These are phyloP conservation scores for Fusarium metavorans DNA, from an alignment of 2,329 filamentous ascomycete species.

Conservation along the genomic window DNA sequence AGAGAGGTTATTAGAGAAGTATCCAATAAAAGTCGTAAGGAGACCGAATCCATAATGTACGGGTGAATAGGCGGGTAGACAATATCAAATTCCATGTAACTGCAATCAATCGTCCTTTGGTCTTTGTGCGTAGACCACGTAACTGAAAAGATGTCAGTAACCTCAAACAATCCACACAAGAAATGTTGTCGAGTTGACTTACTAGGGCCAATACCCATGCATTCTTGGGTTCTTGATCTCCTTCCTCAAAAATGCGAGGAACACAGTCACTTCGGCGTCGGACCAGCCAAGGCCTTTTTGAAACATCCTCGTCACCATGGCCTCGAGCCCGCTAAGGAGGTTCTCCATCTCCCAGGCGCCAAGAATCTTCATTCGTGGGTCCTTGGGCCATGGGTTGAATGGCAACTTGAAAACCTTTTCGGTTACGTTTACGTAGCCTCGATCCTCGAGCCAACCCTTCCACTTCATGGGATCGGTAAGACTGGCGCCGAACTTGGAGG, in stretches of 20 bases:
- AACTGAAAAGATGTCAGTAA: background rate
- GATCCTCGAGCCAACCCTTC: slow-evolving; percentile 55
- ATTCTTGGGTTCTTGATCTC: slow-evolving; percentile 37
- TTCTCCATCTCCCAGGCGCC: slow-evolving; percentile 50
- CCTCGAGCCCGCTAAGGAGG: slow-evolving; percentile 41
- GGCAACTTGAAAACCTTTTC: slow-evolving; percentile 61
- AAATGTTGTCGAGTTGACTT: slow-evolving; percentile 3
- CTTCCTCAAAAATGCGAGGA: slow-evolving; percentile 35
- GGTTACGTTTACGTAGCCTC: slow-evolving; percentile 63
- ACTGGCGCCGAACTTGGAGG: slow-evolving; percentile 44
- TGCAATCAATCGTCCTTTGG: background rate
- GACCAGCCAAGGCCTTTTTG: slow-evolving; percentile 44
- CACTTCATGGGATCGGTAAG: slow-evolving; percentile 44
- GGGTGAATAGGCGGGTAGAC: background rate
- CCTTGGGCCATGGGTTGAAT: slow-evolving; percentile 62
- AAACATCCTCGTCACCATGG: slow-evolving; percentile 48
- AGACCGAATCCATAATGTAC: background rate
- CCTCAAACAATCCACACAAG: background rate
- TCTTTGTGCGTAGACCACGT: slow-evolving; percentile 21
- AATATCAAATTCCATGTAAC: background rate
- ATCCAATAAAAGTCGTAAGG: background rate
- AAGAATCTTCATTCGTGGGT: slow-evolving; percentile 62
- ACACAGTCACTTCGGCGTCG: slow-evolving; percentile 36
- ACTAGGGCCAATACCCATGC: slow-evolving; percentile 43
- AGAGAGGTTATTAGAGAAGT: background rate